Percentiles rank a stretch among this genome's conserved stretches.
These are phyloP conservation scores for Mychonastes homosphaera DNA, from an alignment of 139 green algal genomes.

Conservation along the genomic window DNA sequence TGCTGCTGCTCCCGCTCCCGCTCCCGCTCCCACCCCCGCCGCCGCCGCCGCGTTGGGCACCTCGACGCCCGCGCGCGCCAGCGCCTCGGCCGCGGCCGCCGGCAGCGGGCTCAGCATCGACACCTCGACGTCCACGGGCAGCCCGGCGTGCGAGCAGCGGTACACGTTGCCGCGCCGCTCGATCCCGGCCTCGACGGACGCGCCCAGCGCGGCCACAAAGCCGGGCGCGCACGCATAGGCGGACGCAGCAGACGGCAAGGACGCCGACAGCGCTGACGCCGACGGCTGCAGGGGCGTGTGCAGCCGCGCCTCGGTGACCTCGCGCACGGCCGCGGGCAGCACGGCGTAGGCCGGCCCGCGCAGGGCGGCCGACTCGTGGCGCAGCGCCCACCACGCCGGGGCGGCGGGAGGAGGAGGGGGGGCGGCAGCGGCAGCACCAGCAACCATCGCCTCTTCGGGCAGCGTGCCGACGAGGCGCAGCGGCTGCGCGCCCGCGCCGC, in stretches of 20 bases:
- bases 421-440: not conserved
- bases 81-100: not conserved
- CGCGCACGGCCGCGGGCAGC: conserved; percentile 11
- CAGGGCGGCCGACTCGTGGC: conserved; percentile 7
- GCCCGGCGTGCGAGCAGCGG: not conserved
- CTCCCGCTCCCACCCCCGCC: no score
- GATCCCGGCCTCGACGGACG: not conserved
- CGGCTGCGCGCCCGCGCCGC: not conserved
- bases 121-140: conserved; percentile 4
- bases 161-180: not conserved
- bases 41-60: no score
- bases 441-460: not conserved
- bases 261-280: no score
- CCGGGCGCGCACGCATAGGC: conserved; percentile 2
- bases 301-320: conserved; percentile 8
- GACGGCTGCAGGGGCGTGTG: no score
- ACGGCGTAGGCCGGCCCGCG: conserved; percentile 1
- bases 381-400: conserved; percentile 9
- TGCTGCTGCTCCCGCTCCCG: no score
- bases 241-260: no score
- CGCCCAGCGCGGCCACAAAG: conserved; percentile 12
- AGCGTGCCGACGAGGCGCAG: not conserved
- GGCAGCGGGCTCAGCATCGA: not conserved
- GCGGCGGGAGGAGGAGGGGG: not conserved
- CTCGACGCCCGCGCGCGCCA: not conserved